Evolutionary conservation across 1,139 yeast genomes (phyloP).

Genomic region (Debaryomyces sp.): DNA sequence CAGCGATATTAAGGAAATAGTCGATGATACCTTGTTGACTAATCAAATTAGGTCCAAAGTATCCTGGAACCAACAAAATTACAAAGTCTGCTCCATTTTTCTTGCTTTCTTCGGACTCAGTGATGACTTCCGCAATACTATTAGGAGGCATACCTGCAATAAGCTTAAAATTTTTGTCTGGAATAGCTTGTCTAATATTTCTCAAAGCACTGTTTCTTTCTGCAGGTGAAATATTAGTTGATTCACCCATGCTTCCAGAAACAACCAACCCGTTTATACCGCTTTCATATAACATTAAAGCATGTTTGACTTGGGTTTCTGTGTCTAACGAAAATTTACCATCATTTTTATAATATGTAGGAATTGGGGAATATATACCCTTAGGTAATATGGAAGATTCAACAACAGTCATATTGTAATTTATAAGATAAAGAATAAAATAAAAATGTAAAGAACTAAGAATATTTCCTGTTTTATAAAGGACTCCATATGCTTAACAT

Average conservation of each 20-base stretch:
- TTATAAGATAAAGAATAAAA: not conserved
- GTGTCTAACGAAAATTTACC: constrained; percentile 39
- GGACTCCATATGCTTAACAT: not conserved
- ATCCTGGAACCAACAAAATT: constrained; percentile 35
- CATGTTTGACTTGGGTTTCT: constrained; percentile 45
- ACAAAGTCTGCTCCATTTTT: constrained; percentile 39
- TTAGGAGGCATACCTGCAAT: constrained; percentile 41
- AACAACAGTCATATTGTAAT: not conserved
- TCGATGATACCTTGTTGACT: constrained; percentile 38
- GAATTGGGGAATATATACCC: constrained; percentile 52
- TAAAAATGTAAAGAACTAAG: not conserved
- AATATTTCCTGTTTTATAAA: not conserved
- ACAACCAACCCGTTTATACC: constrained; percentile 52
- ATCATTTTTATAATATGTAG: constrained; percentile 50
- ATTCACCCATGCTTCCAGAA: constrained; percentile 52
- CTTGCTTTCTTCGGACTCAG: constrained; percentile 27
- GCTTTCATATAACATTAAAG: constrained; percentile 36
- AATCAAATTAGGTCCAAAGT: constrained; percentile 36
- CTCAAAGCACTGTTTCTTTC: constrained; percentile 33
- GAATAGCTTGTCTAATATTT: constrained; percentile 25
- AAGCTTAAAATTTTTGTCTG: constrained; percentile 28
- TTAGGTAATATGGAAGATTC: constrained; percentile 12
- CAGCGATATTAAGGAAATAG: constrained; percentile 34
- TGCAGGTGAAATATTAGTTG: constrained; percentile 34
- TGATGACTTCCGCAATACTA: constrained; percentile 29